Conservation (phyloP, 495 filamentous ascomycete species). For the Cercophora sp. region DNA sequence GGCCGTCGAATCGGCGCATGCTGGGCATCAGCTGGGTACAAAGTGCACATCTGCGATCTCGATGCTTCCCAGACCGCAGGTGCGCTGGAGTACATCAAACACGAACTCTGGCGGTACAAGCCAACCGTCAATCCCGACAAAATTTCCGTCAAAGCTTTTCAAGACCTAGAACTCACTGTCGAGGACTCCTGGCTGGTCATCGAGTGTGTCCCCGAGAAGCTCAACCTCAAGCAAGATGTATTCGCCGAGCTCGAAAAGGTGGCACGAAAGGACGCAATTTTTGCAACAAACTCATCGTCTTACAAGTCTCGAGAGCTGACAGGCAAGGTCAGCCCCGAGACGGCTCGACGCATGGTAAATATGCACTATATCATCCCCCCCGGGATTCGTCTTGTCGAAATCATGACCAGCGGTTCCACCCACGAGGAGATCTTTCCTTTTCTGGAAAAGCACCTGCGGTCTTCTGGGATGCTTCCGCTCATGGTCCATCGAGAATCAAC, state of each 20-base stretch:
- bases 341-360: conserved; percentile 38
- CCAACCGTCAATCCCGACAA: conserved; percentile 10
- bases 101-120: conserved; percentile 19
- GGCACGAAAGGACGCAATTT: conserved; percentile 40
- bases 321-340: conserved; percentile 33
- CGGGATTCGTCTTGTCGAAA: conserved; percentile 42
- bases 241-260: conserved; percentile 45
- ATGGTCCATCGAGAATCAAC: conserved; percentile 44
- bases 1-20: conserved; percentile 26
- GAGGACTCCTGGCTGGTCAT: conserved; percentile 48
- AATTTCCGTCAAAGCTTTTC: conserved; percentile 23
- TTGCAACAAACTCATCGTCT: conserved; percentile 50
- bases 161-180: conserved; percentile 37
- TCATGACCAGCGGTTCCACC: conserved; percentile 56
- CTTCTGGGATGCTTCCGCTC: conserved; percentile 42
- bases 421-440: conserved; percentile 39
- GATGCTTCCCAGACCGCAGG: conserved; percentile 22
- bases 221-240: conserved; percentile 46
- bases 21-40: conserved; percentile 32
- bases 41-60: conserved; percentile 26
- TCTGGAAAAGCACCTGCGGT: conserved; percentile 31
- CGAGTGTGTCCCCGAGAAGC: conserved; percentile 53
- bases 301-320: conserved; percentile 49
- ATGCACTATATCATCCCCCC: conserved; percentile 55
- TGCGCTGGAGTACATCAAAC: conserved; percentile 23